Conservation (phyloP, 495 filamentous ascomycete genomes). For the Cercophora scortea region DNA sequence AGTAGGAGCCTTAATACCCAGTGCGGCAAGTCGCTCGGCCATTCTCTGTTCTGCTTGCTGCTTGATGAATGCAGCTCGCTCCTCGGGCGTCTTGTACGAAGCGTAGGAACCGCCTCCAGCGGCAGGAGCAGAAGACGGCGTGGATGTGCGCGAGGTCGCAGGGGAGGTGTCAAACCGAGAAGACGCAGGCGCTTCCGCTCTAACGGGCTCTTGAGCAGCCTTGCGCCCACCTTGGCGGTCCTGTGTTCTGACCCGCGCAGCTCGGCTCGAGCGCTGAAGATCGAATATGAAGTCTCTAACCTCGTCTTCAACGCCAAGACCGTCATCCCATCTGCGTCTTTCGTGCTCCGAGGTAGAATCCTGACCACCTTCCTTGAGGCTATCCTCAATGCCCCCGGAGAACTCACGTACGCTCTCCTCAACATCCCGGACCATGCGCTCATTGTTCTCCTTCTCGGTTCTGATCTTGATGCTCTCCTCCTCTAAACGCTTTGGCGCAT, state of each 20-base stretch:
- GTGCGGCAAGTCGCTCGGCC: constrained; percentile 92
- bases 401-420: constrained; percentile 96
- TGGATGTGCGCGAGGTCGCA: constrained; percentile 34
- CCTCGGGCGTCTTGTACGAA: constrained; percentile 82
- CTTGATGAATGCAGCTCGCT: constrained; percentile 90
- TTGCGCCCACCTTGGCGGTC: constrained; percentile 40
- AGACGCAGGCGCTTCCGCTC: constrained; percentile 31
- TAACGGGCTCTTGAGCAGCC: constrained; percentile 37
- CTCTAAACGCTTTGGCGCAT: constrained; percentile 75
- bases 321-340: constrained; percentile 91
- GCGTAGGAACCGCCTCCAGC: constrained; percentile 53
- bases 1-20: constrained; percentile 75
- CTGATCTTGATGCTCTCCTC: constrained; percentile 75
- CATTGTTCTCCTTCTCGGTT: constrained; percentile 85
- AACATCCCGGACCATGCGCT: constrained; percentile 91
- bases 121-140: constrained; percentile 32
- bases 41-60: constrained; percentile 95
- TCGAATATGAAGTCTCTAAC: constrained; percentile 98
- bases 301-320: constrained; percentile 89
- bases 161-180: constrained; percentile 31
- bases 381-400: constrained; percentile 72
- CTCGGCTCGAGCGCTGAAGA: constrained; percentile 73
- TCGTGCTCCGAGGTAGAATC: constrained; percentile 71
- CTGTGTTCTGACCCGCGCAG: constrained; percentile 67
- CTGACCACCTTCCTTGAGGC: constrained; percentile 72